Percentiles rank a stretch among this genome's conserved stretches.
phyloP scores from a whole-genome alignment of 306 rosid genomes.

The Fragaria iinumae region DNA sequence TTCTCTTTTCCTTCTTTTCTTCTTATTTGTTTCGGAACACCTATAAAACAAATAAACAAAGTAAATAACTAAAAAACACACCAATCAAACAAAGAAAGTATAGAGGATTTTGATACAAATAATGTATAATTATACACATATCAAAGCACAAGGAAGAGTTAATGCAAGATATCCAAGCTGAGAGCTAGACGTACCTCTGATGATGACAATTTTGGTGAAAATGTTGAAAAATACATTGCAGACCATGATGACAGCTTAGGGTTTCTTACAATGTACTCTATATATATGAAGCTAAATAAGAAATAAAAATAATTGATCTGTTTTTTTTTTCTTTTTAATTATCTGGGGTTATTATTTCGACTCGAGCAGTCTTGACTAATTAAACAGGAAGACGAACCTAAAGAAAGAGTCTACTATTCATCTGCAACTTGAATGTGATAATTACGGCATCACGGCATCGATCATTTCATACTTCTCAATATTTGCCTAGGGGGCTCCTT shows the following conservation, averaged over 20 bases:
- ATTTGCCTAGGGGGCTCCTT: conserved; percentile 33
- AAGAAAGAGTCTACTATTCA: conserved; percentile 18
- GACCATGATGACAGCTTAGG: background rate
- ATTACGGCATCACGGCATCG: conserved; percentile 26
- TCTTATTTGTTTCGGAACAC: too few species aligned
- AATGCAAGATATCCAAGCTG: background rate
- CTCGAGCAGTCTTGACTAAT: background rate
- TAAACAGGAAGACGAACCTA: background rate
- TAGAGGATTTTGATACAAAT: too few species aligned
- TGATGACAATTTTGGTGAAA: background rate
- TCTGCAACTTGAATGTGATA: conserved; percentile 35
- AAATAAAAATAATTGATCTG: background rate
- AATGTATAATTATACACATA: too few species aligned
- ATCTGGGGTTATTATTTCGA: background rate
- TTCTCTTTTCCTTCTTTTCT: too few species aligned
- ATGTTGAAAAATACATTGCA: background rate
- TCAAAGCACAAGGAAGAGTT: background rate
- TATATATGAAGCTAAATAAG: background rate
- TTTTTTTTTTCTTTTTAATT: background rate
- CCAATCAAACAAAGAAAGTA: too few species aligned
- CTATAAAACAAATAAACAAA: too few species aligned
- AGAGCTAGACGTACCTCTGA: background rate
- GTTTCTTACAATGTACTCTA: background rate
- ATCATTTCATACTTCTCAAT: conserved; percentile 56
- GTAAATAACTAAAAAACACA: too few species aligned